Evolutionary conservation across 139 green algal species (phyloP), one percentile per base, ranked within the genome.

Genomic region (Coelastrella sp.): DNA sequence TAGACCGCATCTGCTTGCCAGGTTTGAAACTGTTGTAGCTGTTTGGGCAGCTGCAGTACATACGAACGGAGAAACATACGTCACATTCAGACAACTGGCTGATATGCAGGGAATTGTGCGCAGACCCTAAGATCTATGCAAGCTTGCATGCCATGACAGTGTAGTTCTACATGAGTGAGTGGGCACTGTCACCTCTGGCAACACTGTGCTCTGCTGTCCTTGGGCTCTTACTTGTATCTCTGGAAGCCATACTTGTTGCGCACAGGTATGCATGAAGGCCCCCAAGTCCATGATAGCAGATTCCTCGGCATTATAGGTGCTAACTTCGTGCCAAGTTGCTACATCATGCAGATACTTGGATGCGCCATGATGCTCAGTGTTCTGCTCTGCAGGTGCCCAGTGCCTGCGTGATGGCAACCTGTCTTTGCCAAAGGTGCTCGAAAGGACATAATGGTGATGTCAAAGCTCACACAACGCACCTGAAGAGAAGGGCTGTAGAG

Each of bases 41-140:
- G 75, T 23, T 41, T 53, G 53, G 75, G 53, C 35, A 82, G 11
- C 75, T 82, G 71, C n/a, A n/a, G n/a, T n/a, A n/a, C n/a, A n/a
- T n/a, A n/a, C n/a, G n/a, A n/a, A n/a, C n/a, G n/a, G n/a, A n/a
- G n/a, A n/a, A n/a, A n/a, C n/a, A n/a, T n/a, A n/a, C n/a, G n/a
- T n/a, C n/a, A n/a, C n/a, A n/a, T n/a, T n/a, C n/a, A n/a, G n/a
- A n/a, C n/a, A n/a, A n/a, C n/a, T n/a, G n/a, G n/a, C n/a, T n/a
- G n/a, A n/a, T n/a, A n/a, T n/a, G n/a, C n/a, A n/a, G n/a, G n/a
- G n/a, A n/a, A n/a, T n/a, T n/a, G n/a, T n/a, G n/a, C n/a, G n/a
- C n/a, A n/a, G n/a, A n/a, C n/a, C n/a, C n/a, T n/a, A n/a, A n/a
- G n/a, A n/a, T n/a, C 48, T 57, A 15, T 57, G 48, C 48, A 57